Evolutionary conservation across 2,329 filamentous ascomycete species (phyloP).

Genomic region (Graphilbum ipis-grandicollis): DNA sequence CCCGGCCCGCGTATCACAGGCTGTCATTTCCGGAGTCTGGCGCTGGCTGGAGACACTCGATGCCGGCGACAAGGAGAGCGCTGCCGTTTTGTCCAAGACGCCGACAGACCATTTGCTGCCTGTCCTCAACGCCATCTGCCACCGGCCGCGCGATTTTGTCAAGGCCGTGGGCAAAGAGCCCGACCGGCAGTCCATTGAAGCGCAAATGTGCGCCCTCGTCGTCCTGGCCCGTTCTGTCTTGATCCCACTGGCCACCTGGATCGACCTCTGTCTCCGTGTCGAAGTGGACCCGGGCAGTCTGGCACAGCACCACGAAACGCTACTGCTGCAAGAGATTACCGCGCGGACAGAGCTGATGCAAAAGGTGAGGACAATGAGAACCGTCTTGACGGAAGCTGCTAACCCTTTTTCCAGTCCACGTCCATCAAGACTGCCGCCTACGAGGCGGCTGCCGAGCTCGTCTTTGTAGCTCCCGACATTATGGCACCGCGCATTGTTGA

Average conservation of each 20-base stretch:
- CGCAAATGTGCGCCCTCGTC: slow-evolving; percentile 59
- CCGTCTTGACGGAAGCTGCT: too few relatives aligned
- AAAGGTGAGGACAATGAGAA: too few relatives aligned
- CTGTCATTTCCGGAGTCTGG: slow-evolving; percentile 62
- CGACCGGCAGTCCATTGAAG: slow-evolving; percentile 35
- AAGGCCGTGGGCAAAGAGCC: slow-evolving; percentile 21
- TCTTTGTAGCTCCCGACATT: slow-evolving; percentile 75
- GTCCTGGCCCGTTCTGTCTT: slow-evolving; percentile 65
- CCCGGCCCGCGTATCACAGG: slow-evolving; percentile 38
- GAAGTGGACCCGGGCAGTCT: slow-evolving; percentile 70
- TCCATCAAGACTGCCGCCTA: slow-evolving; percentile 54
- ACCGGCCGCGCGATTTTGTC: slow-evolving; percentile 31
- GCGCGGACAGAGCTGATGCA: slow-evolving; percentile 27
- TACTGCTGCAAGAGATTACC: slow-evolving; percentile 51
- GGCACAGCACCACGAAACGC: slow-evolving; percentile 42
- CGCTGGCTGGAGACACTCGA: slow-evolving; percentile 55
- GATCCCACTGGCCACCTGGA: slow-evolving; percentile 70
- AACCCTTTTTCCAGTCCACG: slow-evolving; percentile 13
- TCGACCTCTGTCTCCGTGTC: slow-evolving; percentile 65
- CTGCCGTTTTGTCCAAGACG: slow-evolving; percentile 46
- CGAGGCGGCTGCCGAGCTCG: slow-evolving; percentile 73
- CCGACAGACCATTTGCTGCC: slow-evolving; percentile 46
- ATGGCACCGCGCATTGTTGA: slow-evolving; percentile 62
- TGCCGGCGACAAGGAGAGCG: slow-evolving; percentile 59
- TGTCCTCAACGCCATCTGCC: slow-evolving; percentile 45